Percentiles rank a stretch among this genome's conserved stretches.
These are phyloP conservation scores for Salix brachista DNA, from an alignment of 345 rosid genomes.

Conservation along the genomic window DNA sequence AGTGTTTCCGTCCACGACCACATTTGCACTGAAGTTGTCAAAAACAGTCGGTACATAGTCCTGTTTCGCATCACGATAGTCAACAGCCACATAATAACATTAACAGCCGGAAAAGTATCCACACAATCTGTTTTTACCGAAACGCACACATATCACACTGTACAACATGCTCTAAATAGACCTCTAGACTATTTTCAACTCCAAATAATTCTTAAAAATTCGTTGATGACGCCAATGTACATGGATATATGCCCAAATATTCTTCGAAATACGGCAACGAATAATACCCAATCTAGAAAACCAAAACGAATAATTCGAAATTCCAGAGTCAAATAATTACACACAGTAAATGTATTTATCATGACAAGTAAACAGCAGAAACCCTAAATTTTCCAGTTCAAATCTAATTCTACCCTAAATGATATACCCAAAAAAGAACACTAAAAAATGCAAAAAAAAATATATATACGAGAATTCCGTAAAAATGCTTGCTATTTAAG, in stretches of 20 bases:
- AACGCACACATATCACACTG: not conserved
- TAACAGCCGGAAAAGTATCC: not conserved
- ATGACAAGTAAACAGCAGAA: not conserved
- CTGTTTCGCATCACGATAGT: slow-evolving; percentile 39
- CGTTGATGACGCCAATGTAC: not conserved
- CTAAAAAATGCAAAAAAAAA: not conserved
- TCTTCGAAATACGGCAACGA: not conserved
- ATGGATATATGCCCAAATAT: not conserved
- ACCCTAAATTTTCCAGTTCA: not conserved
- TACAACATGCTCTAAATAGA: not conserved
- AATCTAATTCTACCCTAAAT: not conserved
- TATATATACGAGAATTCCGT: not conserved
- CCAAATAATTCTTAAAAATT: not conserved
- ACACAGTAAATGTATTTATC: not conserved
- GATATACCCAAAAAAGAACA: not conserved
- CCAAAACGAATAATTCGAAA: not conserved
- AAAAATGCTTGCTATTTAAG: not conserved
- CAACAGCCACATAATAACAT: not conserved
- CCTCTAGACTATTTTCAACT: not conserved
- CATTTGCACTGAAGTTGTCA: slow-evolving; percentile 97
- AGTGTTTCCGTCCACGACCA: slow-evolving; percentile 79
- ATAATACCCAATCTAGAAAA: not conserved
- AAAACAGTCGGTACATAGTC: slow-evolving; percentile 93
- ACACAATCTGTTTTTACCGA: not conserved
- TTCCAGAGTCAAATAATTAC: not conserved